A percentile compares a stretch with the other conserved stretches of the same genome.
These are phyloP conservation scores for Biscogniauxia mediterranea DNA, from an alignment of 2,329 filamentous ascomycete species.

Conservation along the genomic window DNA sequence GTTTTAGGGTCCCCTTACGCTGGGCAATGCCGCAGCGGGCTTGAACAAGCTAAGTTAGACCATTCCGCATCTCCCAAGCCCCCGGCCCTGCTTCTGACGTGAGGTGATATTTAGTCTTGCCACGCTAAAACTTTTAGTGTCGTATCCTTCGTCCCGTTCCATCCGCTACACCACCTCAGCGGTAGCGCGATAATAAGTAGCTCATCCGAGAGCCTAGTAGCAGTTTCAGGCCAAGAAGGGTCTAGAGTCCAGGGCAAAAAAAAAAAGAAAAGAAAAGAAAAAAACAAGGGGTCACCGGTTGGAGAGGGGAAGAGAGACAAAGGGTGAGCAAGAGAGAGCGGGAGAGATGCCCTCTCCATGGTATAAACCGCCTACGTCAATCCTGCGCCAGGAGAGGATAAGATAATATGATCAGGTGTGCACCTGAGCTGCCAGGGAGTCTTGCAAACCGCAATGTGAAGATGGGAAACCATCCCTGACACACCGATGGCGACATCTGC, in stretches of 20 bases:
- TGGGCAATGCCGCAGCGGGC: neutral
- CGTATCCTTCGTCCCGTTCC: conserved; percentile 19
- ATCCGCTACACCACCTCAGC: conserved; percentile 12
- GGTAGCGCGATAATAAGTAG: conserved; percentile 16
- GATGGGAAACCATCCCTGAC: neutral
- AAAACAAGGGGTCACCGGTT: neutral
- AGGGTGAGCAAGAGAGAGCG: no score
- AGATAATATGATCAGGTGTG: neutral
- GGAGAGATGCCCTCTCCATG: neutral
- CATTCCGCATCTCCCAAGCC: neutral
- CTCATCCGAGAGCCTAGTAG: neutral
- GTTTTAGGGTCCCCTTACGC: neutral
- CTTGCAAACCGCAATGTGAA: neutral
- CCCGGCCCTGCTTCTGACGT: conserved; percentile 3
- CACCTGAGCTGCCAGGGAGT: neutral
- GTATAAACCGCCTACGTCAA: neutral
- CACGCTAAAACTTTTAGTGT: conserved; percentile 16
- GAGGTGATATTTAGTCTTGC: conserved; percentile 12
- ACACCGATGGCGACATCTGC: neutral
- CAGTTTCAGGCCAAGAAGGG: neutral
- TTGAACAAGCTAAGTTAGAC: neutral
- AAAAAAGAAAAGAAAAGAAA: neutral
- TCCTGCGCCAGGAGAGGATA: neutral
- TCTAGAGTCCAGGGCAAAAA: neutral
- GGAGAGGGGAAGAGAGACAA: neutral